phyloP scores from a whole-genome alignment of 192 early-diverging fungal species.

The Rhizoclosmatium sp. region DNA sequence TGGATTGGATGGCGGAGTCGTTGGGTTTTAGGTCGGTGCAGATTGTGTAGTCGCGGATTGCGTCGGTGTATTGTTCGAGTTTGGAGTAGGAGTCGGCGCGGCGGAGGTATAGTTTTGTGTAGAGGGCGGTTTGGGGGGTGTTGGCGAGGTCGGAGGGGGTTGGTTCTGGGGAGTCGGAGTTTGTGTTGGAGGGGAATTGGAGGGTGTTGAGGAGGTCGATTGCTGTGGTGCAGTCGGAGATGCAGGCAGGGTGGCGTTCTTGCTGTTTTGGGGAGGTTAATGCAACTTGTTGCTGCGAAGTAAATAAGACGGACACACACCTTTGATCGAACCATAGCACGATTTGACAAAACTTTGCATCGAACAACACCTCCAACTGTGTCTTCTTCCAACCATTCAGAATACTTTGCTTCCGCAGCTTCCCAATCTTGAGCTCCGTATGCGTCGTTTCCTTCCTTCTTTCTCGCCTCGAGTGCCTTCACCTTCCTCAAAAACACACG shows the following conservation, averaged over 20 bases:
- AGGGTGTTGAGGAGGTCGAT: slow-evolving; percentile 63
- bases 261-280: slow-evolving; percentile 40
- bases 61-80: slow-evolving; percentile 77
- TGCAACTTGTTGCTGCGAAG: not conserved
- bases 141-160: slow-evolving; percentile 47
- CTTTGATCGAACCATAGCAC: slow-evolving; percentile 76
- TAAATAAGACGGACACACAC: slow-evolving; percentile 15
- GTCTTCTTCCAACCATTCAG: slow-evolving; percentile 69
- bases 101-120: slow-evolving; percentile 78
- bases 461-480: slow-evolving; percentile 68
- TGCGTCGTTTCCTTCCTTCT: slow-evolving; percentile 77
- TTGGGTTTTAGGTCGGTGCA: slow-evolving; percentile 65
- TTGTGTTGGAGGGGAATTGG: slow-evolving; percentile 39
- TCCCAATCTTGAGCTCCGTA: slow-evolving; percentile 65
- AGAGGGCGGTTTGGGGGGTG: slow-evolving; percentile 57
- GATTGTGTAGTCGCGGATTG: slow-evolving; percentile 78
- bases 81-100: slow-evolving; percentile 80
- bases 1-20: slow-evolving; percentile 60
- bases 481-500: slow-evolving; percentile 70
- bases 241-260: slow-evolving; percentile 59
- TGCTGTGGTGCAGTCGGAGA: slow-evolving; percentile 71
- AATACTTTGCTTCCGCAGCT: slow-evolving; percentile 75
- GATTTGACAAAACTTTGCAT: slow-evolving; percentile 77
- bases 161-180: slow-evolving; percentile 18
- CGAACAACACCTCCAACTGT: slow-evolving; percentile 67